Base-by-base conservation (phyloP, 495 filamentous ascomycete genomes). In the Lasiosphaeria hispida region DNA sequence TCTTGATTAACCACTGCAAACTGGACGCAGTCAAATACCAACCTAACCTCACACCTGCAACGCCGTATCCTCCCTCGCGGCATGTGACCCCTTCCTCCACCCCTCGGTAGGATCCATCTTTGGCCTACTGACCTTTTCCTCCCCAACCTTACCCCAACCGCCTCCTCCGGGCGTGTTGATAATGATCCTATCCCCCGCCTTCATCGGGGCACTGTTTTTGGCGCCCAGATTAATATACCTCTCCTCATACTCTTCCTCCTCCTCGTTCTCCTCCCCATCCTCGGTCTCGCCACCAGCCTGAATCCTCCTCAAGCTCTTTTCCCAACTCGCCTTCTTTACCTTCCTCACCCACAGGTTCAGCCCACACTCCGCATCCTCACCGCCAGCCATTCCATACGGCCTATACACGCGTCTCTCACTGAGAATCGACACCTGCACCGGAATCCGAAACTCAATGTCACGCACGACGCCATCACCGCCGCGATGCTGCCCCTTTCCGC, bases 361-460 rank as follows among this genome's bases (percentile, higher is more conserved):
- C 0, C 93, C 94, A 38, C 87, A 84, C 67, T 83, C 70, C 0
- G 85, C 93, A 61, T 92, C 85, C 63, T 87, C 87, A 0, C 94
- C 93, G n/a, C 93, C 93, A 17, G 83, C 85, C 49, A 97, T 77
- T 0, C 94, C 94, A 65, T 96, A 98, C 7, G 94, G 94, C 23
- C 83, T 81, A 64, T 91, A 91, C 0, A 96, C 91, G 13, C 94
- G 76, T 23, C 94, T 75, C 75, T 98, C 94, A 52, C 85, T 90
- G 39, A 98, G 71, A 58, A 98, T 97, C 6, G 87, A 91, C 13
- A 89, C 90, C 67, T 96, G 89, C 58, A 97, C 83, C 0, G 90
- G 88, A 18, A 91, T 85, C 15, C 92, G 80, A 75, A 98, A 96
- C 74, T 98, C 94, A 53, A 98, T 96, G 62, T 98, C 94, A 1